phyloP scores from a whole-genome alignment of 2,329 filamentous ascomycete species.

The Helminthosporium solani region DNA sequence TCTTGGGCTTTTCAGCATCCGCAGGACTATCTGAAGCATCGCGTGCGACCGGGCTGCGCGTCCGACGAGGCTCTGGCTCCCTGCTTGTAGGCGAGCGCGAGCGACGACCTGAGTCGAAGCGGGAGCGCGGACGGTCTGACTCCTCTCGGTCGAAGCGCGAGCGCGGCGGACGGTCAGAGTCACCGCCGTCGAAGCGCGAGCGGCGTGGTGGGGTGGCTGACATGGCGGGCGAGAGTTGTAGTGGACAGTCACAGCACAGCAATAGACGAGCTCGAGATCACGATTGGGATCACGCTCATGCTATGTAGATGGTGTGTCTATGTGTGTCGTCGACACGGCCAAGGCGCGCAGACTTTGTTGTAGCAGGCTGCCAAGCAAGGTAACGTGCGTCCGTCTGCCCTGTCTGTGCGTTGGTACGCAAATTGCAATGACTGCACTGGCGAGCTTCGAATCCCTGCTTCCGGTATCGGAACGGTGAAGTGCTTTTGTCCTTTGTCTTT shows the following conservation, averaged over 20 bases:
- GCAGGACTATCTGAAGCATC: conserved; percentile 49
- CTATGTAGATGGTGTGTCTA: no score
- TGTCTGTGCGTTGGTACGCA: no score
- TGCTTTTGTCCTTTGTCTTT: conserved; percentile 1
- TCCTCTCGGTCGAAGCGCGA: conserved; percentile 89
- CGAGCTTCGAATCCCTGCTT: background rate
- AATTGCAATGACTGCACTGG: no score
- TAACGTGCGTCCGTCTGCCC: background rate
- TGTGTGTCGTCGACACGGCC: no score
- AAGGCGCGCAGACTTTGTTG: no score
- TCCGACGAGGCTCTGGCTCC: conserved; percentile 68
- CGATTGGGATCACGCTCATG: background rate
- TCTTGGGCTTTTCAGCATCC: conserved; percentile 54
- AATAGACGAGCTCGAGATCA: background rate
- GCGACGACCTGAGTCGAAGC: conserved; percentile 80
- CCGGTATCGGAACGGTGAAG: conserved; percentile 5
- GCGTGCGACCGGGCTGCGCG: conserved; percentile 74
- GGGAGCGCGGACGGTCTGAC: conserved; percentile 62
- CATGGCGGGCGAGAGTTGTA: conserved; percentile 6
- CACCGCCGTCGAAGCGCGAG: conserved; percentile 91
- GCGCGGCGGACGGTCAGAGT: conserved; percentile 60
- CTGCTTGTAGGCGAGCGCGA: conserved; percentile 69
- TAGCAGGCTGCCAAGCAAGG: no score
- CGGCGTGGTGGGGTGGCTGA: conserved; percentile 73
- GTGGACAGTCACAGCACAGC: background rate